These are phyloP conservation scores for Fusarium mundagurra DNA, from an alignment of 2,329 filamentous ascomycete genomes.

Conservation along the genomic window DNA sequence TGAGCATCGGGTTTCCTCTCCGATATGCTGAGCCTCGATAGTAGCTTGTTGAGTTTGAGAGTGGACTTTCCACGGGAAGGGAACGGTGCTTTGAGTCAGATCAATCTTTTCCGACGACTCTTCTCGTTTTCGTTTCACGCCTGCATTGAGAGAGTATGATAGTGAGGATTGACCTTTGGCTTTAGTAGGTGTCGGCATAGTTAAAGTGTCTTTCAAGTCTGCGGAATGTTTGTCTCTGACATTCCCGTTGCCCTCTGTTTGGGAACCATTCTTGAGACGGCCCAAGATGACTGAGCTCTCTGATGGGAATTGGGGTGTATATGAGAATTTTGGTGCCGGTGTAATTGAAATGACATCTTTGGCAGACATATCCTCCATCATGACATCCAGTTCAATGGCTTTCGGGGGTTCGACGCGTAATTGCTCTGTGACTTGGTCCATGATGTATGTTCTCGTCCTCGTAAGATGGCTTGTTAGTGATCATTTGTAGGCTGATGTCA, in stretches of 20 bases:
- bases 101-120: slow-evolving; percentile 34
- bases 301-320: slow-evolving; percentile 46
- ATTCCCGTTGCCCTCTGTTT: neutral
- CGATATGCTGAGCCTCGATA: neutral
- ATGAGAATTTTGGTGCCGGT: slow-evolving; percentile 26
- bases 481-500: slow-evolving; percentile 1
- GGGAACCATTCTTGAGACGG: slow-evolving; percentile 35
- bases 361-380: neutral
- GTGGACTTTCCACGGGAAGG: slow-evolving; percentile 36
- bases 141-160: slow-evolving; percentile 2
- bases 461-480: slow-evolving; percentile 3
- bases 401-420: neutral
- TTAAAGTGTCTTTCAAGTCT: slow-evolving; percentile 22
- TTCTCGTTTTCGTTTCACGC: slow-evolving; percentile 46
- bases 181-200: slow-evolving; percentile 15
- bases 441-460: neutral
- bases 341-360: neutral
- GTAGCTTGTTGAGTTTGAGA: neutral
- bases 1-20: slow-evolving; percentile 8
- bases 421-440: slow-evolving; percentile 1
- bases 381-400: neutral
- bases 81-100: slow-evolving; percentile 48
- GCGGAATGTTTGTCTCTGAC: neutral
- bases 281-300: slow-evolving; percentile 42
- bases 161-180: slow-evolving; percentile 5